Percentiles rank a stretch among this genome's conserved stretches.
Evolutionary conservation across 306 rosid species (phyloP).

Genomic region (Ormosia semicastrata): DNA sequence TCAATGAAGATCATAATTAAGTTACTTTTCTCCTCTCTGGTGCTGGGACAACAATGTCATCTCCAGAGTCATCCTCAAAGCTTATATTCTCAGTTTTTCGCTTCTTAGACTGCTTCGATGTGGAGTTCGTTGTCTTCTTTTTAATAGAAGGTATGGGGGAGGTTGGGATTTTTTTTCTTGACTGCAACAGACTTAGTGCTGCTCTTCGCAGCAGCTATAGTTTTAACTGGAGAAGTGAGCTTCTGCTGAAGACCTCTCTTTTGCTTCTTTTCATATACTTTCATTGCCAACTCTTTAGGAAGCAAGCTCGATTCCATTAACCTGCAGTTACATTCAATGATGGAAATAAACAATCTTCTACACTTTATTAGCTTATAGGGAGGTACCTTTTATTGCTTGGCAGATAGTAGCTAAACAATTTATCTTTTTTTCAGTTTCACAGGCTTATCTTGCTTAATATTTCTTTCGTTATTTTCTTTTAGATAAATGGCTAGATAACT

Average conservation of each 20-base stretch:
- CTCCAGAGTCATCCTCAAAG: too few species aligned
- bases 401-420: neutral
- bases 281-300: constrained; percentile 59
- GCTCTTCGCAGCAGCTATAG: too few species aligned
- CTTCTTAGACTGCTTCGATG: constrained; percentile 54
- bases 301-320: constrained; percentile 82
- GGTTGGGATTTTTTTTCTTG: constrained; percentile 40
- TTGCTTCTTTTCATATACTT: constrained; percentile 64
- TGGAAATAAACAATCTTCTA: too few species aligned
- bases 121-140: constrained; percentile 38
- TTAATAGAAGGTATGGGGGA: constrained; percentile 37
- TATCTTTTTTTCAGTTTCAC: neutral
- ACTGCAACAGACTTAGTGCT: too few species aligned
- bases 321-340: too few species aligned
- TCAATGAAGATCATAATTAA: constrained; percentile 20
- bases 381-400: too few species aligned
- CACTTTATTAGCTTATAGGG: too few species aligned
- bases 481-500: neutral
- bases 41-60: constrained; percentile 12
- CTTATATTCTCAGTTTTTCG: constrained; percentile 43
- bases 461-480: neutral
- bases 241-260: constrained; percentile 41
- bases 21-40: constrained; percentile 47
- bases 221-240: too few species aligned
- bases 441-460: neutral